phyloP scores from a whole-genome alignment of 2,329 filamentous ascomycete genomes.

The Rutstroemia sp. region DNA sequence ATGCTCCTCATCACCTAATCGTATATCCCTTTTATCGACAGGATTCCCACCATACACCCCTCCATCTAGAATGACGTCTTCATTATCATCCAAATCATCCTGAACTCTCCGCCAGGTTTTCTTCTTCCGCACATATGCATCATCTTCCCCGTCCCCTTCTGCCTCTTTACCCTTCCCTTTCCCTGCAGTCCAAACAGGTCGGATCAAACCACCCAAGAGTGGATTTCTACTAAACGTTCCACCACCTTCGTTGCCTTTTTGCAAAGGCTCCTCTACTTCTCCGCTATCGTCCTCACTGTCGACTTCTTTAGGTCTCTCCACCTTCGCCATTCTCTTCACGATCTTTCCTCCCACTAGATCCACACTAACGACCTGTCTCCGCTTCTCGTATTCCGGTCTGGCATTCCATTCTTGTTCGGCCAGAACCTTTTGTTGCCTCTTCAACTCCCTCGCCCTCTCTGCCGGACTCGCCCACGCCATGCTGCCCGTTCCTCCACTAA shows the following conservation, averaged over 20 bases:
- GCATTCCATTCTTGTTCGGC: slow-evolving; percentile 63
- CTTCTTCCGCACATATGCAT: slow-evolving; percentile 14
- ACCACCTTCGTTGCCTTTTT: slow-evolving; percentile 17
- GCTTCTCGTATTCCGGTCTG: slow-evolving; percentile 64
- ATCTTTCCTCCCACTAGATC: slow-evolving; percentile 60
- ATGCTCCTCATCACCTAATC: slow-evolving; percentile 12
- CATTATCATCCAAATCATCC: slow-evolving; percentile 35
- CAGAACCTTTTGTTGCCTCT: slow-evolving; percentile 60
- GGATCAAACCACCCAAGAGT: slow-evolving; percentile 29
- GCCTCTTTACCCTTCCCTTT: slow-evolving; percentile 26
- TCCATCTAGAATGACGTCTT: slow-evolving; percentile 34
- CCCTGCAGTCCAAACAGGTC: slow-evolving; percentile 27
- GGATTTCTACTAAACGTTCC: slow-evolving; percentile 31
- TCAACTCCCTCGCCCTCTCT: slow-evolving; percentile 60
- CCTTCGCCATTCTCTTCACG: slow-evolving; percentile 27
- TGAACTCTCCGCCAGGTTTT: slow-evolving; percentile 35
- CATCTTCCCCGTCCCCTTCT: slow-evolving; percentile 10
- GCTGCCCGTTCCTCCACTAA: slow-evolving; percentile 31
- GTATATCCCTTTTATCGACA: slow-evolving; percentile 5
- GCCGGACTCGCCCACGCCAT: slow-evolving; percentile 63
- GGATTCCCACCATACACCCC: slow-evolving; percentile 25
- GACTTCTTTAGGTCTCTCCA: slow-evolving; percentile 19
- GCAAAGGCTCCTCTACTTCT: slow-evolving; percentile 11
- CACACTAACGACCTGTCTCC: slow-evolving; percentile 59
- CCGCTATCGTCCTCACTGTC: slow-evolving; percentile 24